phyloP scores from a whole-genome alignment of 148 eudicot genomes.

The Diospyros lotus region DNA sequence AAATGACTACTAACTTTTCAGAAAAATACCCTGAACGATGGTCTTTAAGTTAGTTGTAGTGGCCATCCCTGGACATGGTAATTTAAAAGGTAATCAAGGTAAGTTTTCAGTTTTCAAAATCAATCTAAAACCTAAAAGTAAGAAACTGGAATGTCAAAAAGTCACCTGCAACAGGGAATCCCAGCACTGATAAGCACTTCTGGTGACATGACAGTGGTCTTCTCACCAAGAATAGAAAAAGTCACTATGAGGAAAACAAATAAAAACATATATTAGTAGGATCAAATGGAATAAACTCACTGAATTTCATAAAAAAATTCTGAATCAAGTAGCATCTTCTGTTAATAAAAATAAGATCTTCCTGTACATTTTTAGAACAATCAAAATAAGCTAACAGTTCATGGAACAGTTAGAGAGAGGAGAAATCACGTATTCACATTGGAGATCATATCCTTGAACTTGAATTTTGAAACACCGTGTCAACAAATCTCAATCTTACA shows the following conservation, averaged over 20 bases:
- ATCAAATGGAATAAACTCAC: slow-evolving; percentile 11
- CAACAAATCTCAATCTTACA: neutral
- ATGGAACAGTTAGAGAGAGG: neutral
- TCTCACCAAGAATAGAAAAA: slow-evolving; percentile 86
- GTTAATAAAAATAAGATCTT: slow-evolving; percentile 7
- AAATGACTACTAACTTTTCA: neutral
- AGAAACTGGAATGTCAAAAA: slow-evolving; percentile 2
- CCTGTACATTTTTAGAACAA: neutral
- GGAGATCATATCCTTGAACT: neutral
- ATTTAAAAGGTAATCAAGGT: neutral
- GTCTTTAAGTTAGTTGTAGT: neutral
- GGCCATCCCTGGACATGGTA: neutral
- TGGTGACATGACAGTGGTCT: slow-evolving; percentile 97
- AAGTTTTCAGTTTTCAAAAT: neutral
- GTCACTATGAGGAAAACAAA: slow-evolving; percentile 55
- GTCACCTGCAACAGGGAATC: slow-evolving; percentile 98
- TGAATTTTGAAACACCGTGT: neutral
- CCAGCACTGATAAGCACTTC: slow-evolving; percentile 87
- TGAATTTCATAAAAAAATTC: neutral
- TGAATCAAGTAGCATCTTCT: slow-evolving; percentile 1
- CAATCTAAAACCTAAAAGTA: slow-evolving; percentile 2
- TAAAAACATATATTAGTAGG: slow-evolving; percentile 7
- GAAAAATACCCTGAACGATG: slow-evolving; percentile 3
- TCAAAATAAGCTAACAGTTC: neutral
- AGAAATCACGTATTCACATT: neutral